Evolutionary conservation across 2,329 filamentous ascomycete genomes (phyloP), one percentile per base, ranked within the genome.

Genomic region (Aspergillus amoenus): DNA sequence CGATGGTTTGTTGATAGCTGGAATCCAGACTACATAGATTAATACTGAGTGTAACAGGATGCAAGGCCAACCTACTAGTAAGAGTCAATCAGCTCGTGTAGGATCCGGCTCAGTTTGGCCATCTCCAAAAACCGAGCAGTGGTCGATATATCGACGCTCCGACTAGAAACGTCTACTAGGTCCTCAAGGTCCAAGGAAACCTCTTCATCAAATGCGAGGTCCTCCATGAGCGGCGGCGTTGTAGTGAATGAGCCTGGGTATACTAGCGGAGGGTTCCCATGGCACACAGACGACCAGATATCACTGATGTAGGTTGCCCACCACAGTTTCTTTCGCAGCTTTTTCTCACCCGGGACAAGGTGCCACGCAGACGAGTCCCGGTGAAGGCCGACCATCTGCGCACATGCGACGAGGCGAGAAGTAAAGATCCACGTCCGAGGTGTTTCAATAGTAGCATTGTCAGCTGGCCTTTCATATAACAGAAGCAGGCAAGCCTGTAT

Each of bases 201-300:
- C 49, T 78, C 72, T 60, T 81, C 79, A 32, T 80, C 78, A 17
- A 69, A 74, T 7, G 70, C 63, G 8, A 80, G 52, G 58, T 81
- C 78, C 2, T 79, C 77, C 62, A 79, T 71, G 5, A 69, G 66
- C 6, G 74, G 69, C 2, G 69, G 63, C 0, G 68, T 56, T 0
- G 79, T 81, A 46, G 73, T 75, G 52, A 76, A 81, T 0, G 78
- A 76, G 3, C 67, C 69, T 3, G 61, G 59, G 47, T 71, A 70
- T 24, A 81, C 76, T 59, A 80, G 78, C 2, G 78, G 77, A 4
- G 79, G 77, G 47, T 79, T 79, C 0, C 79, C 79, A 56, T 81
- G 78, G 39, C 75, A 76, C 27, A 80, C 70, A 1, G 78, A 71
- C 1, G 78, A 75, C 79, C 79, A 81, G 27, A 72, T 72, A 54